Percentiles rank a stretch among this genome's conserved stretches.
phyloP scores from a whole-genome alignment of 192 early-diverging fungal species.

The Linderina pennispora region DNA sequence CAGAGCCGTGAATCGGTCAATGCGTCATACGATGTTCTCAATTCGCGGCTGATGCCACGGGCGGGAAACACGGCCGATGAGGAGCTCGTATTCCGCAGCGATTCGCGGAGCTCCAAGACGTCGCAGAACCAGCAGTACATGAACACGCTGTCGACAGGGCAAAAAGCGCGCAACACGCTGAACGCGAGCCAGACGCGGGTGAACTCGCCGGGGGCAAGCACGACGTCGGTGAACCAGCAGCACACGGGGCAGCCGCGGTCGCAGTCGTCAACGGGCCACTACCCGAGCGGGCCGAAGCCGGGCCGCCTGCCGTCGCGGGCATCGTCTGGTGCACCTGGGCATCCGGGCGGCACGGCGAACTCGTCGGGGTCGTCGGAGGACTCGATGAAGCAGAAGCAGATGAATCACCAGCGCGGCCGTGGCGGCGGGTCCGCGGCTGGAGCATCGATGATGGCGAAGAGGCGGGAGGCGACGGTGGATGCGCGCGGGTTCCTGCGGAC shows the following conservation, averaged over 20 bases:
- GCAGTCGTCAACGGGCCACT: constrained; percentile 12
- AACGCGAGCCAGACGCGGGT: constrained; percentile 10
- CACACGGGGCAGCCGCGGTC: constrained; percentile 5
- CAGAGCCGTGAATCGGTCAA: constrained; percentile 34
- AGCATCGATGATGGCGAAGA: constrained; percentile 2
- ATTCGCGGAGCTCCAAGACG: constrained; percentile 36
- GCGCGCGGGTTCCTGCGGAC: constrained; percentile 37
- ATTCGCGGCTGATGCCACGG: constrained; percentile 38
- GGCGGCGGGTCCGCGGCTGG: constrained; percentile 5
- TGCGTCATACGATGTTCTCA: constrained; percentile 12
- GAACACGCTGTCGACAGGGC: constrained; percentile 39
- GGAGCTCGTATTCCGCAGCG: constrained; percentile 40
- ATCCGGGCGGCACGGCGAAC: background rate
- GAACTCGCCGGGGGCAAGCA: constrained; percentile 18
- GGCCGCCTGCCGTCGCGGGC: constrained; percentile 9
- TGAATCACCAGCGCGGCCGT: background rate
- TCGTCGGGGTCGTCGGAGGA: constrained; percentile 4
- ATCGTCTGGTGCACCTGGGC: background rate
- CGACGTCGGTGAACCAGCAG: constrained; percentile 28
- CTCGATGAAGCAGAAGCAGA: background rate
- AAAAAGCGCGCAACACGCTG: constrained; percentile 27
- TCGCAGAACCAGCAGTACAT: constrained; percentile 44
- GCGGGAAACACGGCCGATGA: constrained; percentile 34
- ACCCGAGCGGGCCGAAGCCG: constrained; percentile 1
- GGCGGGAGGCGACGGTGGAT: constrained; percentile 31